These are phyloP conservation scores for Xylariaceae sp. DNA, from an alignment of 2,329 filamentous ascomycete species.

Conservation along the genomic window DNA sequence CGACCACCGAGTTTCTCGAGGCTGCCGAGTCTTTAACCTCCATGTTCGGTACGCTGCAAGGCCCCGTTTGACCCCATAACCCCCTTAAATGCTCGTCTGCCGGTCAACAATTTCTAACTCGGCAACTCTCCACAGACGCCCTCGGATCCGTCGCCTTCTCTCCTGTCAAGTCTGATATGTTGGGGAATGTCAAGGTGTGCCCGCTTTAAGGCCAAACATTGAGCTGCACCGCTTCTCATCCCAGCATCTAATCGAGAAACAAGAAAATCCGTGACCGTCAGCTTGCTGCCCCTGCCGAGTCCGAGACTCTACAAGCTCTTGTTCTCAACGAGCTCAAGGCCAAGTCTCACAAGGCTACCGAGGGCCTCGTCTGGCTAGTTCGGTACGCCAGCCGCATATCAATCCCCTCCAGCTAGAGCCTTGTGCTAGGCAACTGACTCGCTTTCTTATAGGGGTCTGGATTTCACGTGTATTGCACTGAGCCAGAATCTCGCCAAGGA, in stretches of 20 bases:
- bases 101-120: slow-evolving; percentile 4
- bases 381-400: slow-evolving; percentile 52
- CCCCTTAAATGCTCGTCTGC: not conserved
- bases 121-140: slow-evolving; percentile 41
- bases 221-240: not conserved
- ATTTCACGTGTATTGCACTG: slow-evolving; percentile 86
- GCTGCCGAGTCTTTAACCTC: slow-evolving; percentile 80
- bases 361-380: slow-evolving; percentile 85
- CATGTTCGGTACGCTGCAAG: slow-evolving; percentile 65
- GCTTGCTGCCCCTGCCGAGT: slow-evolving; percentile 69
- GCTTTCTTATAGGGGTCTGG: slow-evolving; percentile 61
- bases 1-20: slow-evolving; percentile 83
- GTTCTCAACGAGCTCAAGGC: slow-evolving; percentile 80
- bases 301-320: slow-evolving; percentile 79
- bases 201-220: slow-evolving; percentile 2
- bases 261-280: slow-evolving; percentile 88
- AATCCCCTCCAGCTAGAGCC: not conserved
- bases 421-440: slow-evolving; percentile 4
- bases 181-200: slow-evolving; percentile 80
- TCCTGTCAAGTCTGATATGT: slow-evolving; percentile 86
- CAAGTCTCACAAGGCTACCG: slow-evolving; percentile 82
- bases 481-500: slow-evolving; percentile 66
- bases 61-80: slow-evolving; percentile 1
- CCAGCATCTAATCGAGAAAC: slow-evolving; percentile 16
- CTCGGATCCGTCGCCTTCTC: slow-evolving; percentile 71